These are phyloP conservation scores for Suillus occidentalis DNA, from an alignment of 768 basidiomycete species.

Conservation along the genomic window DNA sequence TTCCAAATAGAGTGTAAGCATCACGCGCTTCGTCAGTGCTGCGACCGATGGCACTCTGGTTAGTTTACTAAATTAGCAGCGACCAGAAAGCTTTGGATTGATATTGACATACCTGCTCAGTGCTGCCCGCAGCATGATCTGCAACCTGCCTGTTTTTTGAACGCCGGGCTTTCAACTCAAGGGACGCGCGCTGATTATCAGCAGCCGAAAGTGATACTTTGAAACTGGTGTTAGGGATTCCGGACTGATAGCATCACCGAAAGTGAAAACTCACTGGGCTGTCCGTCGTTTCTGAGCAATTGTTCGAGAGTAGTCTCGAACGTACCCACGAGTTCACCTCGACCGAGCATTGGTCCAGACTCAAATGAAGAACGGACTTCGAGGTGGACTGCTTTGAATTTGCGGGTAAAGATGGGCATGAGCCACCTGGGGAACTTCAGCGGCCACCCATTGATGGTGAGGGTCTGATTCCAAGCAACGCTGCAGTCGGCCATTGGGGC, in stretches of 20 bases:
- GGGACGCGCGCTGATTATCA: not conserved
- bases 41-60: not conserved
- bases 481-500: not conserved
- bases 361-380: not conserved
- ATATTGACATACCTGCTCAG: not conserved
- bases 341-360: not conserved
- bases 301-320: not conserved
- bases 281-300: not conserved
- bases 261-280: not conserved
- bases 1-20: not conserved
- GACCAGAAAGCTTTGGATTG: not conserved
- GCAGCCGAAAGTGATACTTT: not conserved
- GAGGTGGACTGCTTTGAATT: not conserved
- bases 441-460: not conserved
- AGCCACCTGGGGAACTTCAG: not conserved
- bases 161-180: not conserved
- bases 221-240: not conserved
- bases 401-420: not conserved
- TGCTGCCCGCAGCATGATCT: not conserved
- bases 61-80: not conserved
- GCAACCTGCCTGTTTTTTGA: not conserved
- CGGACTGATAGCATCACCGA: not conserved
- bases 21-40: not conserved
- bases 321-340: not conserved
- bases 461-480: not conserved